phyloP scores from a whole-genome alignment of 2,329 filamentous ascomycete genomes.

The Macroventuria anomochaeta region DNA sequence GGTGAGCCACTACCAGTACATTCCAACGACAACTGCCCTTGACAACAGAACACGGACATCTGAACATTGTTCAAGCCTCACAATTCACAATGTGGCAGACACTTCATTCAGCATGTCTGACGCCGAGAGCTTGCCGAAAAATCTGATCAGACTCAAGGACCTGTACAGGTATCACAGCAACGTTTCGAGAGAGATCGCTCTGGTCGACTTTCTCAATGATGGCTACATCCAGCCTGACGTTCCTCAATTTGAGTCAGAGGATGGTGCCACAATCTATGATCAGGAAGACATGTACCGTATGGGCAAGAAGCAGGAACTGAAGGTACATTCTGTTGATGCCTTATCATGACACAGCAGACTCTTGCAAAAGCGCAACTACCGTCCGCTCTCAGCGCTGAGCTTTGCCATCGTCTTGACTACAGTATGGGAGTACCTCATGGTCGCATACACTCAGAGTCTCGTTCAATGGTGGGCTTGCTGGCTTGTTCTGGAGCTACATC shows the following conservation, averaged over 20 bases:
- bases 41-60: background rate
- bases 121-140: background rate
- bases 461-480: constrained; percentile 45
- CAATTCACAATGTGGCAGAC: background rate
- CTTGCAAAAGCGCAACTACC: constrained; percentile 12
- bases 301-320: constrained; percentile 34
- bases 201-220: constrained; percentile 3
- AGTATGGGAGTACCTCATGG: constrained; percentile 25
- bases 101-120: constrained; percentile 1
- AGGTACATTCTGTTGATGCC: background rate
- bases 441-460: constrained; percentile 22
- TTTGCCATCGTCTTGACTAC: constrained; percentile 25
- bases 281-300: constrained; percentile 33
- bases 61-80: background rate
- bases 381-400: constrained; percentile 22
- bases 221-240: background rate
- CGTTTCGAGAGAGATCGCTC: background rate
- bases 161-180: constrained; percentile 2
- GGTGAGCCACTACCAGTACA: background rate
- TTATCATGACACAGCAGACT: constrained; percentile 1
- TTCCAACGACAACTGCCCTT: background rate
- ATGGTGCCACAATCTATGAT: constrained; percentile 9
- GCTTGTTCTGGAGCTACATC: constrained; percentile 45
- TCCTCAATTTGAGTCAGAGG: background rate
- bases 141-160: background rate